Percentiles rank a stretch among this genome's conserved stretches.
Evolutionary conservation across 2,329 filamentous ascomycete species (phyloP).

Genomic region (Didymellaceae sp.): DNA sequence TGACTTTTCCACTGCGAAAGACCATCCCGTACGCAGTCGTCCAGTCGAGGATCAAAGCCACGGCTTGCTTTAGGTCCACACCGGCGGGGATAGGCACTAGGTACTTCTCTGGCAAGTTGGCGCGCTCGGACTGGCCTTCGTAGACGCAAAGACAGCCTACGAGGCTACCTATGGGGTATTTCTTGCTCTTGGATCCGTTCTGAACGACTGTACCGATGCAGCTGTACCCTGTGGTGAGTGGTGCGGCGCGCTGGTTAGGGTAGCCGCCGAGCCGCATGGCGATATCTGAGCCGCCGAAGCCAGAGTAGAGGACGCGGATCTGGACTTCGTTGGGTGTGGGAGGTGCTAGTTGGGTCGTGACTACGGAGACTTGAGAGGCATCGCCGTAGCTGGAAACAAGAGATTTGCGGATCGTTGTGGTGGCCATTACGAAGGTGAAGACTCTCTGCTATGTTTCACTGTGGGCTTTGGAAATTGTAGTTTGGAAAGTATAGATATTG

Average conservation of each 20-base stretch:
- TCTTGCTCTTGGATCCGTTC: slow-evolving; percentile 45
- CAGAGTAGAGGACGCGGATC: slow-evolving; percentile 56
- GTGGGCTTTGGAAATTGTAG: neutral
- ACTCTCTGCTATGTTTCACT: neutral
- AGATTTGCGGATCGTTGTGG: slow-evolving; percentile 53
- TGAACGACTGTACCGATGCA: slow-evolving; percentile 53
- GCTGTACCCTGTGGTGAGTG: slow-evolving; percentile 59
- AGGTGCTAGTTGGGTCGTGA: slow-evolving; percentile 46
- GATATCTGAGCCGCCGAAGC: slow-evolving; percentile 58
- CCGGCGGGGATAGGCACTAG: slow-evolving; percentile 52
- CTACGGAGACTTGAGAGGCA: slow-evolving; percentile 46
- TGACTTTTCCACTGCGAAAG: slow-evolving; percentile 47
- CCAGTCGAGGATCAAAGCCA: slow-evolving; percentile 57
- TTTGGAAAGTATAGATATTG: no score
- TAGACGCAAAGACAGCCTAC: slow-evolving; percentile 41
- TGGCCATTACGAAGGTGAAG: slow-evolving; percentile 27
- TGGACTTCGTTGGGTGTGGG: slow-evolving; percentile 56
- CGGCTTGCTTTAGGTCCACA: slow-evolving; percentile 52
- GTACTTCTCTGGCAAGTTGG: slow-evolving; percentile 58
- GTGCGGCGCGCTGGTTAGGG: slow-evolving; percentile 54
- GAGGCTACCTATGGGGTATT: slow-evolving; percentile 32
- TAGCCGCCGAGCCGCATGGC: slow-evolving; percentile 59
- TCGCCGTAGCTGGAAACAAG: slow-evolving; percentile 55
- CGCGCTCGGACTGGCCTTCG: slow-evolving; percentile 52
- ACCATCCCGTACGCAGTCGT: slow-evolving; percentile 44